phyloP scores from a whole-genome alignment of 148 eudicot species.

The Euryodendron excelsum region DNA sequence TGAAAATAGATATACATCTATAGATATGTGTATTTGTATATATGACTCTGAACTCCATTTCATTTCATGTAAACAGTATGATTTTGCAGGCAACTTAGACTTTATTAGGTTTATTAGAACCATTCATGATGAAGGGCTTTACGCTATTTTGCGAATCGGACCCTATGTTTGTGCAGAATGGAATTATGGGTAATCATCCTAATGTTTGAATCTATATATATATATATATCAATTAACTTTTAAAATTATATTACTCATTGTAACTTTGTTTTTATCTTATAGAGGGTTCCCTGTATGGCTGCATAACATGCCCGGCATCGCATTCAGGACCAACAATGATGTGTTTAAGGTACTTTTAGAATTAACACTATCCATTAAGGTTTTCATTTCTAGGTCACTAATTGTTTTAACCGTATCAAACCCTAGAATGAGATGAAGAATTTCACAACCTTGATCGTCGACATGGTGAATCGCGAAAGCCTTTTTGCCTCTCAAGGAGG shows the following conservation, averaged over 20 bases:
- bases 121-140: conserved; percentile 46
- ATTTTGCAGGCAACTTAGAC: conserved; percentile 45
- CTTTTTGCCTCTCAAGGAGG: conserved; percentile 65
- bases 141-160: conserved; percentile 56
- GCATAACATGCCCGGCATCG: conserved; percentile 34
- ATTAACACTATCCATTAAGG: not conserved
- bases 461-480: conserved; percentile 40
- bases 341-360: conserved; percentile 33
- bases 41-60: not conserved
- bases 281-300: conserved; percentile 55
- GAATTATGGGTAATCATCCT: conserved; percentile 43
- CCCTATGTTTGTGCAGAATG: conserved; percentile 67
- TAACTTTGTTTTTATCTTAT: not conserved
- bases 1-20: too few relatives aligned
- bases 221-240: not conserved
- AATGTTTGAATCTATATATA: not conserved
- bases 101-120: conserved; percentile 43
- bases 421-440: conserved; percentile 53
- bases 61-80: conserved; percentile 27
- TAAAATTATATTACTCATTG: not conserved
- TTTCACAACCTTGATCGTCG: conserved; percentile 43
- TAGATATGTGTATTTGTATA: too few relatives aligned
- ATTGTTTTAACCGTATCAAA: not conserved
- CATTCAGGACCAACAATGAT: conserved; percentile 39
- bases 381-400: not conserved